phyloP scores from a whole-genome alignment of 148 eudicot genomes.

The Vaccinium darrowii region DNA sequence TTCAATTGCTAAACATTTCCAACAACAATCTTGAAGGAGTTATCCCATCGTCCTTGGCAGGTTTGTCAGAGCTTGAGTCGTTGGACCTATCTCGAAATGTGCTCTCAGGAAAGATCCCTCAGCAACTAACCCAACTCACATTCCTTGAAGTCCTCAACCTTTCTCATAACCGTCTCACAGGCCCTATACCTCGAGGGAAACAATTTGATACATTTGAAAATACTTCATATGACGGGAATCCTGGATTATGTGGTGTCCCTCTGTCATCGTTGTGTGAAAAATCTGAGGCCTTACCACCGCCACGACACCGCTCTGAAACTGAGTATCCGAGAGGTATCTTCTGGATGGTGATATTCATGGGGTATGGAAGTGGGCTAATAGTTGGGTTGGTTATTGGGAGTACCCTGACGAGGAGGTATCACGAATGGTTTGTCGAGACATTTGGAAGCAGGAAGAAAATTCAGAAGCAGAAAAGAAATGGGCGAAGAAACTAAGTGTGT shows the following conservation, averaged over 20 bases:
- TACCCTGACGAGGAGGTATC: neutral
- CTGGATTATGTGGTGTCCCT: conserved; percentile 32
- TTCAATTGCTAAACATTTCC: neutral
- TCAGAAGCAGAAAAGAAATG: neutral
- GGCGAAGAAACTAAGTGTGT: neutral
- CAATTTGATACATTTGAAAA: neutral
- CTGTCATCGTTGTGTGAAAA: neutral
- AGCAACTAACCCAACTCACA: neutral
- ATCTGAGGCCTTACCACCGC: neutral
- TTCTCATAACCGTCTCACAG: neutral
- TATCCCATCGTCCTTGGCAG: neutral
- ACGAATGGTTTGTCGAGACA: neutral
- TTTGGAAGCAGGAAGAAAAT: neutral
- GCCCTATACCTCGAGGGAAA: neutral
- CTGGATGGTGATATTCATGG: conserved; percentile 31
- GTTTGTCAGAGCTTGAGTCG: neutral
- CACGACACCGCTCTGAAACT: neutral
- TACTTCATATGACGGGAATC: neutral
- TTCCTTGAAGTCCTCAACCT: neutral
- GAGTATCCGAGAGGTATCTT: conserved; percentile 13
- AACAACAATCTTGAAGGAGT: neutral
- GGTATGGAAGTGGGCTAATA: conserved; percentile 23
- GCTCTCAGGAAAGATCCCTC: neutral
- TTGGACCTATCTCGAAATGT: neutral
- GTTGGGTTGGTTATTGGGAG: conserved; percentile 31